A percentile compares a stretch with the other conserved stretches of the same genome.
Evolutionary conservation across 768 basidiomycete species (phyloP).

Genomic region (Mycena capillaripes): DNA sequence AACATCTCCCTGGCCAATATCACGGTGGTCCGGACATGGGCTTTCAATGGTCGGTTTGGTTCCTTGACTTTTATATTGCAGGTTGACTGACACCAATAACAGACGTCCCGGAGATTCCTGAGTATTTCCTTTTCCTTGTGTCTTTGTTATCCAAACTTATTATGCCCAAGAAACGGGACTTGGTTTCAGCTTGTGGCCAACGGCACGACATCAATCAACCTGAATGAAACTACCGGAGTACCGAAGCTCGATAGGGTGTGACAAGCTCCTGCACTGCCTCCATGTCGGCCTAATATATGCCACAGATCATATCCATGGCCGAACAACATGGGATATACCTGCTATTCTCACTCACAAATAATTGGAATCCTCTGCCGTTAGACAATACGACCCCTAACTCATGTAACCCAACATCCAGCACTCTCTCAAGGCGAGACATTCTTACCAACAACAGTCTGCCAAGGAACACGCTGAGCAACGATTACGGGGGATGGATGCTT

Average conservation of each 20-base stretch:
- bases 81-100: background rate
- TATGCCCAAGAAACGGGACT: conserved; percentile 62
- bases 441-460: conserved; percentile 57
- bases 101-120: conserved; percentile 34
- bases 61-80: background rate
- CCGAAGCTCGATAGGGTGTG: conserved; percentile 74
- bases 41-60: conserved; percentile 71
- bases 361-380: conserved; percentile 64
- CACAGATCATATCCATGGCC: conserved; percentile 52
- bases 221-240: conserved; percentile 69
- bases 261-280: too few species aligned
- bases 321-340: conserved; percentile 67
- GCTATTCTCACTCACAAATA: conserved; percentile 72
- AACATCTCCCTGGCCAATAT: conserved; percentile 70
- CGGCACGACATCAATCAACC: conserved; percentile 67
- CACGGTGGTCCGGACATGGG: conserved; percentile 77
- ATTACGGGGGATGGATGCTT: conserved; percentile 72
- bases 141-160: too few species aligned
- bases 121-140: background rate
- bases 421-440: conserved; percentile 47
- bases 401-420: conserved; percentile 22
- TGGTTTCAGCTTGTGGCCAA: conserved; percentile 77
- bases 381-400: conserved; percentile 40
- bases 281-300: too few species aligned
- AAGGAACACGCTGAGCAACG: conserved; percentile 71